Conservation (phyloP, 2,329 filamentous ascomycete genomes). For the Penicillium paneum region DNA sequence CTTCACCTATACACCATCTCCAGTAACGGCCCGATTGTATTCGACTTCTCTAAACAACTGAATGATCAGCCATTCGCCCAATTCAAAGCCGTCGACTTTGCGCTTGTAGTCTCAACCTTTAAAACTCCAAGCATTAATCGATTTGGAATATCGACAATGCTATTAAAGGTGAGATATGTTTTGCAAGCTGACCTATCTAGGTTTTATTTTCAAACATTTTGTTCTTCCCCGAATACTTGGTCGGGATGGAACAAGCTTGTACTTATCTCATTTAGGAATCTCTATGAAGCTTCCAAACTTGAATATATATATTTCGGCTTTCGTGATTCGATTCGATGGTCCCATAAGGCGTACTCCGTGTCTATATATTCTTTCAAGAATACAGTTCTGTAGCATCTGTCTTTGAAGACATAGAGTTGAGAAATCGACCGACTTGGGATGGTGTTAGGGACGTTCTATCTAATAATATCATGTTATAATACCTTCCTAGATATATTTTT, state of each 20-base stretch:
- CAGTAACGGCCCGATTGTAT: conserved; percentile 45
- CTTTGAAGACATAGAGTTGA: neutral
- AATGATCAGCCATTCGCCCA: conserved; percentile 11
- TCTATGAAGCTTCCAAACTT: neutral
- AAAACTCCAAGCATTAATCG: conserved; percentile 13
- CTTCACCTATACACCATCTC: conserved; percentile 34
- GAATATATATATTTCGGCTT: neutral
- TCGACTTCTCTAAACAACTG: conserved; percentile 27
- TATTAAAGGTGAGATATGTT: conserved; percentile 3
- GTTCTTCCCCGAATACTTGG: neutral
- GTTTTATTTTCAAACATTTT: neutral
- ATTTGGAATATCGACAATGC: neutral
- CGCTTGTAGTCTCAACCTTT: conserved; percentile 25
- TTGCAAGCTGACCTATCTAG: conserved; percentile 1
- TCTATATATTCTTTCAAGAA: too few relatives aligned
- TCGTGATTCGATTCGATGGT: neutral
- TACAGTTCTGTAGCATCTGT: neutral
- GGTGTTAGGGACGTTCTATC: neutral
- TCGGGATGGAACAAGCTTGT: neutral
- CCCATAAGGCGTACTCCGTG: neutral
- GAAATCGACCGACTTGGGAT: neutral
- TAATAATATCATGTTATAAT: neutral
- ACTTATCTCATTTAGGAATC: neutral
- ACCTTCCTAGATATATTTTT: neutral
- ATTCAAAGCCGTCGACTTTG: conserved; percentile 24